Conservation (phyloP, 345 rosid genomes). For the Mallotus nudiflorus region DNA sequence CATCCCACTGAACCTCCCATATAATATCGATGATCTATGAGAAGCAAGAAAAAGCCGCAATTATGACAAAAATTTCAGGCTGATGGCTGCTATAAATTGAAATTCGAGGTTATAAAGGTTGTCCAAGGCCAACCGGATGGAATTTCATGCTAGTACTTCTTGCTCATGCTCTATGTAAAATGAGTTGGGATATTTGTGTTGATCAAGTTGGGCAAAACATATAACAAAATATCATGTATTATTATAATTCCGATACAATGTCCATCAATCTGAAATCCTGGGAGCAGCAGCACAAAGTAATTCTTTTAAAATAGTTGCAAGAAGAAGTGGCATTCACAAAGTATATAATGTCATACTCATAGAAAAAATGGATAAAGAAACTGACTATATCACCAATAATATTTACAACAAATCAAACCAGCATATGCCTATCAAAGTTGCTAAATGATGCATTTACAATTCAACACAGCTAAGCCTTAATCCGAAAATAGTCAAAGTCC, state of each 20-base stretch:
- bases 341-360: not conserved
- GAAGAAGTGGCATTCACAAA: not conserved
- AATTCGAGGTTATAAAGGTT: not conserved
- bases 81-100: constrained; percentile 1
- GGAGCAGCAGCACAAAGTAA: not conserved
- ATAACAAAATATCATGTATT: not conserved
- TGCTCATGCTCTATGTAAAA: not conserved
- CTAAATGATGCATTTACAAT: not conserved
- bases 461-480: no score
- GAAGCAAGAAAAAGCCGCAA: not conserved
- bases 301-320: not conserved
- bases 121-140: not conserved
- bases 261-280: not conserved
- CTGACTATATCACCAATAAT: not conserved
- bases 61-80: not conserved
- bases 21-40: not conserved
- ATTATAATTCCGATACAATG: not conserved
- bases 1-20: not conserved
- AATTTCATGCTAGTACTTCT: not conserved
- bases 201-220: not conserved
- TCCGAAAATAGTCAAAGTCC: no score
- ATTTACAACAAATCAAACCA: not conserved
- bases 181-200: not conserved
- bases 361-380: not conserved
- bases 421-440: not conserved